phyloP scores from a whole-genome alignment of 2,329 filamentous ascomycete species.

The Botrytis fabae region DNA sequence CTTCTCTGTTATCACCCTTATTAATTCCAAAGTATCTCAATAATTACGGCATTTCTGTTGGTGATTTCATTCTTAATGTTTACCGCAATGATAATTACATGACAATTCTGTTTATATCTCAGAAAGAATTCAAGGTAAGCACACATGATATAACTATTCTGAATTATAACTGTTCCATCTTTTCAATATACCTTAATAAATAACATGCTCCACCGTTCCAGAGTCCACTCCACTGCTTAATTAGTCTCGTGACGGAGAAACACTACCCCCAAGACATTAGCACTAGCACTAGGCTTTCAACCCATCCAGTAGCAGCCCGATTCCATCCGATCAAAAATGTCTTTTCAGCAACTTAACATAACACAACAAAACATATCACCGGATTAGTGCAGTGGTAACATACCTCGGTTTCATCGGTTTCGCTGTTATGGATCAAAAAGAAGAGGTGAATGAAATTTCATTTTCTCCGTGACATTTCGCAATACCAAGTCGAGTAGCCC shows the following conservation, averaged over 20 bases:
- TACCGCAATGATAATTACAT: not conserved
- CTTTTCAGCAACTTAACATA: not conserved
- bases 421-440: too few relatives aligned
- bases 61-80: too few relatives aligned
- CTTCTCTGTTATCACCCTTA: not conserved
- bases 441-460: too few relatives aligned
- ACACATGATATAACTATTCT: not conserved
- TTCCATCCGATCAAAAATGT: not conserved
- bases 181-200: not conserved
- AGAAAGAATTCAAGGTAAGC: too few relatives aligned
- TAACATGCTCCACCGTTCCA: not conserved
- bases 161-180: too few relatives aligned
- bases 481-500: not conserved
- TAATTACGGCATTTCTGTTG: not conserved
- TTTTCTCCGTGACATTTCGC: too few relatives aligned
- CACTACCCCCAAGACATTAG: not conserved
- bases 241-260: not conserved
- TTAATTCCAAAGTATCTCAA: not conserved
- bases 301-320: not conserved
- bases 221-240: not conserved
- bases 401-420: not conserved
- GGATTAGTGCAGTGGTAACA: slow-evolving; percentile 1
- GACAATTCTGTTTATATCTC: not conserved
- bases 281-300: not conserved
- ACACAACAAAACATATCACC: not conserved